Conservation (phyloP, 139 green algal genomes). For the Haematococcus lacustris region DNA sequence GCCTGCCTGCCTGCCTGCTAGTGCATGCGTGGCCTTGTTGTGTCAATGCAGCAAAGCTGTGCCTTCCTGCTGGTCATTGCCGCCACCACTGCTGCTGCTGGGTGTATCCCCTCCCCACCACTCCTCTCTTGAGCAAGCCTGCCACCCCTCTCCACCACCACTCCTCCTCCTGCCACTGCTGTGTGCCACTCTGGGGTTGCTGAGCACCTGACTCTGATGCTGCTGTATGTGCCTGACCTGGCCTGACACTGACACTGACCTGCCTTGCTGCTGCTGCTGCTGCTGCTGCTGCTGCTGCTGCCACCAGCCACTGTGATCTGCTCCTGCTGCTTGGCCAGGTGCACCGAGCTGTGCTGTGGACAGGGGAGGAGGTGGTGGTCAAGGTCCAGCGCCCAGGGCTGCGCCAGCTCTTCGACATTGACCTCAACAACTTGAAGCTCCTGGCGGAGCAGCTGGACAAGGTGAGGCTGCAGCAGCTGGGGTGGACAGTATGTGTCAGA, state of each 20-base stretch:
- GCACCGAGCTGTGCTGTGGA: constrained; percentile 58
- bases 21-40: background rate
- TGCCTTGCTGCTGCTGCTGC: background rate
- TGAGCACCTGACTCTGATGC: background rate
- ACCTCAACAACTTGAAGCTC: constrained; percentile 89
- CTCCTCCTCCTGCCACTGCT: background rate
- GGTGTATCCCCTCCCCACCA: no score
- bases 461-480: constrained; percentile 82
- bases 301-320: no score
- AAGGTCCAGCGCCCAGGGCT: constrained; percentile 69
- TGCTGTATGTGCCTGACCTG: background rate
- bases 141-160: background rate
- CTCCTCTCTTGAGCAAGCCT: background rate
- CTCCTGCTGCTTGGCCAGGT: constrained; percentile 45
- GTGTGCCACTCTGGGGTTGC: background rate
- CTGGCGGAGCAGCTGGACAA: constrained; percentile 70
- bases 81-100: no score
- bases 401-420: constrained; percentile 86
- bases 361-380: constrained; percentile 55
- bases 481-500: no score
- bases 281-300: background rate
- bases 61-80: background rate
- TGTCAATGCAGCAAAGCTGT: background rate
- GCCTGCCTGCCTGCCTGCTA: background rate
- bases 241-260: no score